These are phyloP conservation scores for Stemphylium vesicarium DNA, from an alignment of 2,329 filamentous ascomycete species.

Conservation along the genomic window DNA sequence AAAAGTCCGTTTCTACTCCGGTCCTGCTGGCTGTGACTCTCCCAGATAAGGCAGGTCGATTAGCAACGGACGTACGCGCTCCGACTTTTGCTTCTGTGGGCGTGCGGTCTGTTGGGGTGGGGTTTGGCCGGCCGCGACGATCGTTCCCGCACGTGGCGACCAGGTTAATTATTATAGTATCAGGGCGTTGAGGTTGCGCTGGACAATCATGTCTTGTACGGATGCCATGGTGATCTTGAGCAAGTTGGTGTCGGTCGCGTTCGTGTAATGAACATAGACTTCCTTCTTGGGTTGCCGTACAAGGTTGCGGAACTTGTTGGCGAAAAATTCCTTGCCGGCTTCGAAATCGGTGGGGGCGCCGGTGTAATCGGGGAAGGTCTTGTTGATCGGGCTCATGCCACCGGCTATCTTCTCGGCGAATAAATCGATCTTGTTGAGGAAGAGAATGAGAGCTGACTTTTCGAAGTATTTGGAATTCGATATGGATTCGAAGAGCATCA, in stretches of 20 bases:
- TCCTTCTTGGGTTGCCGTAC: slow-evolving; percentile 59
- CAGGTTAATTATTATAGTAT: slow-evolving; percentile 46
- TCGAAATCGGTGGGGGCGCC: slow-evolving; percentile 55
- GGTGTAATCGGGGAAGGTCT: slow-evolving; percentile 58
- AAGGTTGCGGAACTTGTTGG: slow-evolving; percentile 58
- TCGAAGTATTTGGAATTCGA: slow-evolving; percentile 61
- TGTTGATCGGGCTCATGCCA: slow-evolving; percentile 55
- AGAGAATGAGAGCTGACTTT: slow-evolving; percentile 59
- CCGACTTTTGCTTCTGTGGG: background rate
- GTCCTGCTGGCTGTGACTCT: slow-evolving; percentile 1
- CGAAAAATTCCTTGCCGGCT: slow-evolving; percentile 58
- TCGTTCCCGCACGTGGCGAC: background rate
- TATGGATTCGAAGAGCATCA: slow-evolving; percentile 61
- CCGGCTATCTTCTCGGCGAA: slow-evolving; percentile 58
- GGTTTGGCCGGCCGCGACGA: background rate
- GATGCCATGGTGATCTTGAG: slow-evolving; percentile 64
- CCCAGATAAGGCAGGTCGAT: slow-evolving; percentile 2
- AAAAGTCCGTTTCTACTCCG: slow-evolving; percentile 6
- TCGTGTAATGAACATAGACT: slow-evolving; percentile 60
- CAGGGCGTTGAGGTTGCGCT: slow-evolving; percentile 58
- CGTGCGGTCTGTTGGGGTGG: background rate
- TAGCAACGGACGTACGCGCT: slow-evolving; percentile 3
- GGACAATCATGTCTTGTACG: slow-evolving; percentile 62
- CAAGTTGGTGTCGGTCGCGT: slow-evolving; percentile 59
- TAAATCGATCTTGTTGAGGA: slow-evolving; percentile 61